phyloP scores from a whole-genome alignment of 306 rosid species.

The Quercus alba region DNA sequence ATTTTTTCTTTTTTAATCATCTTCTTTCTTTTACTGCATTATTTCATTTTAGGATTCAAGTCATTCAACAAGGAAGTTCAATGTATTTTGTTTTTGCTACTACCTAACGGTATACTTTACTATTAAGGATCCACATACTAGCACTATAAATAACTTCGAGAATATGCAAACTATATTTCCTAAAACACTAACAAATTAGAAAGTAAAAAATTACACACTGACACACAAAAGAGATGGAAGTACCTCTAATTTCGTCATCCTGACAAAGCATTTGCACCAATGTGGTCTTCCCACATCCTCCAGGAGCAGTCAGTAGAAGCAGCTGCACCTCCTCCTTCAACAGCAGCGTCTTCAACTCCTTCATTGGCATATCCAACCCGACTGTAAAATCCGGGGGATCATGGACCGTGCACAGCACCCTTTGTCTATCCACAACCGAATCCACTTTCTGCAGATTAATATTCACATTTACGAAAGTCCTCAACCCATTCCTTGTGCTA shows the following conservation, averaged over 20 bases:
- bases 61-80: not conserved
- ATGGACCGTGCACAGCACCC: conserved; percentile 21
- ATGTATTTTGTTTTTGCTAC: not conserved
- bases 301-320: conserved; percentile 36
- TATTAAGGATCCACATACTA: not conserved
- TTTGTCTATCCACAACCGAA: not conserved
- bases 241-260: conserved; percentile 43
- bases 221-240: not conserved
- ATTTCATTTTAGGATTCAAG: too few relatives aligned
- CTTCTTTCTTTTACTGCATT: not conserved
- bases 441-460: not conserved
- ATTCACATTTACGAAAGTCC: not conserved
- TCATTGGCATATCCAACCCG: conserved; percentile 34
- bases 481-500: not conserved
- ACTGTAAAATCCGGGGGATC: conserved; percentile 10
- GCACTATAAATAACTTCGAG: too few relatives aligned
- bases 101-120: not conserved
- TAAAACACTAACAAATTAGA: not conserved
- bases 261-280: conserved; percentile 40
- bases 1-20: not conserved
- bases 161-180: not conserved
- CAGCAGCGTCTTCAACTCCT: conserved; percentile 31
- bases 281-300: conserved; percentile 59
- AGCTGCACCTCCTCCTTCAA: conserved; percentile 21
- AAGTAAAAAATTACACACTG: not conserved